Percentiles rank a stretch among this genome's conserved stretches.
Evolutionary conservation across 345 rosid genomes (phyloP).

Genomic region (Aquilaria malaccensis): DNA sequence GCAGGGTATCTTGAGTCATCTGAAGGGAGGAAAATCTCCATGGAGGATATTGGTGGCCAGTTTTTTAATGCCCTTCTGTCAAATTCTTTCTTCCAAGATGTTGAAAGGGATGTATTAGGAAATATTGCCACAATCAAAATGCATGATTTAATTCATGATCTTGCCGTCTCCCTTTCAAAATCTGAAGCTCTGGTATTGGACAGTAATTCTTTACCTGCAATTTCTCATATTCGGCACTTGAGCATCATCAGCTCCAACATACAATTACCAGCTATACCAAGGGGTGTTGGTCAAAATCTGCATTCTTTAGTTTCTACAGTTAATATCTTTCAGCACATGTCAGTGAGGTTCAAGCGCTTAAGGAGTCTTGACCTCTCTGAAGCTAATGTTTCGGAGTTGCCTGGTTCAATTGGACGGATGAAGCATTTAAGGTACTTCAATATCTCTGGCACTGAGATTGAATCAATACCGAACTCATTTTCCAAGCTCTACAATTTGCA

Average conservation of each 20-base stretch:
- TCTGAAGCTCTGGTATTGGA: neutral
- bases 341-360: neutral
- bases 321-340: neutral
- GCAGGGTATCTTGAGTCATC: slow-evolving; percentile 5
- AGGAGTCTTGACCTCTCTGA: neutral
- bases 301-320: neutral
- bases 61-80: slow-evolving; percentile 5
- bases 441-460: neutral
- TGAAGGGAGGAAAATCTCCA: neutral
- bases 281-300: neutral
- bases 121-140: slow-evolving; percentile 7
- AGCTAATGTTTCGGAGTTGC: neutral
- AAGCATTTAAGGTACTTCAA: slow-evolving; percentile 7
- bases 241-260: neutral
- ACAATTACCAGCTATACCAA: neutral
- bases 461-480: slow-evolving; percentile 2
- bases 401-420: slow-evolving; percentile 1
- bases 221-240: neutral
- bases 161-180: slow-evolving; percentile 5
- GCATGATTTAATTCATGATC: slow-evolving; percentile 21
- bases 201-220: neutral
- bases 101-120: neutral
- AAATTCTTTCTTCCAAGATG: slow-evolving; percentile 18
- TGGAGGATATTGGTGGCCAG: slow-evolving; percentile 15
- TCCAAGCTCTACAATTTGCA: slow-evolving; percentile 10